Evolutionary conservation across 2,329 filamentous ascomycete species (phyloP), one percentile per base, ranked within the genome.

Genomic region (Hymenotorrendiella dingleyae): DNA sequence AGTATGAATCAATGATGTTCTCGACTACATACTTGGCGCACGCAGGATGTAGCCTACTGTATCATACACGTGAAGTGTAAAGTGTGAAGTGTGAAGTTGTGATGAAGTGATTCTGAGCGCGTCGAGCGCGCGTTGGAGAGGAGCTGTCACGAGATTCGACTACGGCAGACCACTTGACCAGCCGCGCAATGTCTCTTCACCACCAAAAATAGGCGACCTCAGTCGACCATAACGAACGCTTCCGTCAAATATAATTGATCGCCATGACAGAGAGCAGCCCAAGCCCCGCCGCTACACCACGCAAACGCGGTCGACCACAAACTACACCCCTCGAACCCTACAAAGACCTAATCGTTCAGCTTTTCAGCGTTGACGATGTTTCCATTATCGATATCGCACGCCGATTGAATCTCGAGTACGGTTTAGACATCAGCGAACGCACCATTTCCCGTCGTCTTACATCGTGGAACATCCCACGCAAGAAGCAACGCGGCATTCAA

Each of bases 331-430:
- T 59, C 14, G 53, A 59, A 21, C 52, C 53, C 3, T 56, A 55
- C 42, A 57, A 54, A 40, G 57, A 59, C 22, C 20, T 48, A 8
- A 59, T 60, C 19, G 44, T 58, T 12, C 47, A 52, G 37, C 46
- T 59, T 6, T 59, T 58, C 46, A 34, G 39, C 2, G 45, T 50
- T 19, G 52, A 58, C 4, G 48, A 58, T 28, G 17, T 53, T 8
- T 48, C 51, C 9, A 53, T 58, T 11, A 53, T 57, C 30, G 55
- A 59, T 33, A 59, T 59, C 14, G 50, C 56, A 1, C 47, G 52
- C 14, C 48, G 44, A 19, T 41, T 60, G 26, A 60, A 55, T 29
- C 33, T 50, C 19, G 49, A 58, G 43, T 47, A 54, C 27, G 56
- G 54, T 22, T 43, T 59, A 12, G 54, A 58, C 36, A 47, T 60